Conservation (phyloP, 2,329 filamentous ascomycete species). For the Pezicula radicicola region DNA sequence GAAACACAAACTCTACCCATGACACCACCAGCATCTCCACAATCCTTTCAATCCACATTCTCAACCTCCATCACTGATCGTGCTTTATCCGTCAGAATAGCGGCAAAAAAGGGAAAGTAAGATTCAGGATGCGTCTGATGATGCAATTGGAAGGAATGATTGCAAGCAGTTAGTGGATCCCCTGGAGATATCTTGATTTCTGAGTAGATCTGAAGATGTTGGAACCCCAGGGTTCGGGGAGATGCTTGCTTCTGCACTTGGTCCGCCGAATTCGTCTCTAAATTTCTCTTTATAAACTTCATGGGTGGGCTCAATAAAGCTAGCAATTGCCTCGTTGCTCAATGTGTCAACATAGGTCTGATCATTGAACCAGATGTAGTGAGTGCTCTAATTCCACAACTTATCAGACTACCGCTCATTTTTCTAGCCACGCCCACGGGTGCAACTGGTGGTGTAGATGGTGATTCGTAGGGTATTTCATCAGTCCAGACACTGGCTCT, state of each 20-base stretch:
- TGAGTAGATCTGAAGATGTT: too few species aligned
- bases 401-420: too few species aligned
- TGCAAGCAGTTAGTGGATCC: too few species aligned
- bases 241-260: too few species aligned
- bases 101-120: too few species aligned
- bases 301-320: conserved; percentile 28
- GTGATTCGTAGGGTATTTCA: conserved; percentile 11
- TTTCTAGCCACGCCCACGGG: too few species aligned
- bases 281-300: conserved; percentile 27
- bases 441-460: conserved; percentile 4
- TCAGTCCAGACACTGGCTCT: conserved; percentile 26
- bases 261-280: conserved; percentile 28
- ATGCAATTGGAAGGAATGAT: too few species aligned
- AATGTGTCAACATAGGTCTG: conserved; percentile 30
- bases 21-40: conserved; percentile 19
- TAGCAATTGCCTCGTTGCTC: conserved; percentile 22
- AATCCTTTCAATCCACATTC: conserved; percentile 20
- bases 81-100: conserved; percentile 55
- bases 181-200: too few species aligned
- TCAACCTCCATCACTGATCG: conserved; percentile 32
- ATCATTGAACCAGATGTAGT: conserved; percentile 32
- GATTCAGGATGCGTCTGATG: too few species aligned
- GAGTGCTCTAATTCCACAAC: too few species aligned
- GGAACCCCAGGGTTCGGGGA: too few species aligned
- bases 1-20: conserved; percentile 4